Evolutionary conservation across 225 moss, liverwort and hornwort genomes (phyloP).

Genomic region (Climacium dendroides): DNA sequence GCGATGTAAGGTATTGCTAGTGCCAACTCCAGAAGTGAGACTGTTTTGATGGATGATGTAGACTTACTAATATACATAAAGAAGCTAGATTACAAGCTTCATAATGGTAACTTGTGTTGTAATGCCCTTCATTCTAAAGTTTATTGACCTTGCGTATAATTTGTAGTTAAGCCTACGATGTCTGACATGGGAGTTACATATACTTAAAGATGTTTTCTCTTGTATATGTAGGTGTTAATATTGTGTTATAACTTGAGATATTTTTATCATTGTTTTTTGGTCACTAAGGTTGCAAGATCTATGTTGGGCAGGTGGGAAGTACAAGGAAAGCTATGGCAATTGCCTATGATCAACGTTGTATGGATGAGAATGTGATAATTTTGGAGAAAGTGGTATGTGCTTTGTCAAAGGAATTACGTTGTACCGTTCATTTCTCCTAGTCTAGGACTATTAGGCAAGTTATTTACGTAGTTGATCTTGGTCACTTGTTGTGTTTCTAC

Average conservation of each 20-base stretch:
- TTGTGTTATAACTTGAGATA: background rate
- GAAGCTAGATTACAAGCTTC: background rate
- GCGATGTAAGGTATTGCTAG: slow-evolving; percentile 70
- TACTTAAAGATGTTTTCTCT: background rate
- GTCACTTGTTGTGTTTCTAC: background rate
- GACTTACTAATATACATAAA: background rate
- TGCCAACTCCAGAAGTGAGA: background rate
- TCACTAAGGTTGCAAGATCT: background rate
- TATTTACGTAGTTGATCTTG: background rate
- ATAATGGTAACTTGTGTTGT: background rate
- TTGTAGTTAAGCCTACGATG: background rate
- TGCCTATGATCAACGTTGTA: slow-evolving; percentile 86
- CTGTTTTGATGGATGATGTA: background rate
- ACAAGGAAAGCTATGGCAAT: slow-evolving; percentile 65
- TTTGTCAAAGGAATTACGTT: background rate
- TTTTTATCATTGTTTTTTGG: background rate
- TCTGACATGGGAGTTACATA: background rate
- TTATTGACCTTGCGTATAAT: background rate
- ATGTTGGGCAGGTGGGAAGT: slow-evolving; percentile 55
- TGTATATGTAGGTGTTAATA: background rate
- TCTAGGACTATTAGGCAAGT: background rate
- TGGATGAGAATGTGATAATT: slow-evolving; percentile 72
- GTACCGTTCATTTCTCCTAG: background rate
- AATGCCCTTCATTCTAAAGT: background rate
- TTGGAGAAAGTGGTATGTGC: slow-evolving; percentile 86